phyloP scores from a whole-genome alignment of 1,284 basidiomycete species.

The Marasmius tenuissimus region DNA sequence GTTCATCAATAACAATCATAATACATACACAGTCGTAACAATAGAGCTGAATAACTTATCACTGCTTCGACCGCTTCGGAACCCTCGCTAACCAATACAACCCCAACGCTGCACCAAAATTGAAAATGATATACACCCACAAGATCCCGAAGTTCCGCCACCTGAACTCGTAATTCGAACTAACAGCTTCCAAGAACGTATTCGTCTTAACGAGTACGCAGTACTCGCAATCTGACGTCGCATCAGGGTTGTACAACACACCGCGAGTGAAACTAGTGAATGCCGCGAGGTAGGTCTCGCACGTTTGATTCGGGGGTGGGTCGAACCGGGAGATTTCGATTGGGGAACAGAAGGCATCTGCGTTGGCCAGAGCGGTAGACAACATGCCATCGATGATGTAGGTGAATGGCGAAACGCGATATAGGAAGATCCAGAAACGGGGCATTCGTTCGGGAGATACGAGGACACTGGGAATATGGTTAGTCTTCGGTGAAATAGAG shows the following conservation, averaged over 20 bases:
- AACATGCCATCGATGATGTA: constrained; percentile 52
- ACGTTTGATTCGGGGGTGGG: constrained; percentile 65
- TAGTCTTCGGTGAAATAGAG: constrained; percentile 6
- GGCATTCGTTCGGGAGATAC: constrained; percentile 53
- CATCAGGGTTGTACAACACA: constrained; percentile 64
- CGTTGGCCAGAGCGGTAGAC: constrained; percentile 26
- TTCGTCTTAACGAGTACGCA: constrained; percentile 55
- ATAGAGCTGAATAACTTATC: no score
- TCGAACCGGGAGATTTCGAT: constrained; percentile 43
- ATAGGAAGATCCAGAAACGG: constrained; percentile 65
- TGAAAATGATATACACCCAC: constrained; percentile 51
- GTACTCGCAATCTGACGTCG: constrained; percentile 53
- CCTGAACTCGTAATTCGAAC: constrained; percentile 41
- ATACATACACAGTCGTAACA: no score
- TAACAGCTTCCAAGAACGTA: constrained; percentile 44
- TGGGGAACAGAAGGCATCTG: constrained; percentile 31
- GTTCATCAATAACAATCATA: no score
- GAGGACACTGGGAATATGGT: constrained; percentile 41
- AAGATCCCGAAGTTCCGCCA: constrained; percentile 70
- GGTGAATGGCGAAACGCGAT: constrained; percentile 75
- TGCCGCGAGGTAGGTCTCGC: constrained; percentile 53
- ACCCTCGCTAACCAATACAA: constrained; percentile 19
- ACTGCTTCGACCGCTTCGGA: constrained; percentile 15
- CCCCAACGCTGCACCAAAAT: constrained; percentile 14
- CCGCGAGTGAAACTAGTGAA: constrained; percentile 61